phyloP scores from a whole-genome alignment of 257 asterid genomes.

The Solanum pinnatisectum region DNA sequence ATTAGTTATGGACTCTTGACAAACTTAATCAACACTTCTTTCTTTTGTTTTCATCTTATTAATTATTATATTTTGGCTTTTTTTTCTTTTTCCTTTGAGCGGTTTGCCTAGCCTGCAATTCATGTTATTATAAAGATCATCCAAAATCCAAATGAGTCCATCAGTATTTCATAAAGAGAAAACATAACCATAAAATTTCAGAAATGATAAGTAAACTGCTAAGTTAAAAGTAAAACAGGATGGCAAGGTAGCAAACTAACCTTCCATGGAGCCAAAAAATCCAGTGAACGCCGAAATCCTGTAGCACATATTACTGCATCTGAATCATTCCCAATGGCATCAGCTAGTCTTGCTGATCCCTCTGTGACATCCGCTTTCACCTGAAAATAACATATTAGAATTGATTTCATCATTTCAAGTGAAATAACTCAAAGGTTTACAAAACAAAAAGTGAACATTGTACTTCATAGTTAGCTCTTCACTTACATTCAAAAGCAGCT shows the following conservation, averaged over 20 bases:
- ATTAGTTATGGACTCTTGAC: neutral
- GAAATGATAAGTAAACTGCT: neutral
- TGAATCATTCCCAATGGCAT: constrained; percentile 77
- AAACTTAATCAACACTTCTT: neutral
- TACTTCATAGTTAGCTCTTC: neutral
- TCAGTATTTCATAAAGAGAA: neutral
- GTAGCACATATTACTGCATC: constrained; percentile 96
- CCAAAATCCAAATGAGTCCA: neutral
- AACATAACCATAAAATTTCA: neutral
- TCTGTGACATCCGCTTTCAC: constrained; percentile 93
- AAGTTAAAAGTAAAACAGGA: neutral
- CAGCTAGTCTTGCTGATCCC: constrained; percentile 66
- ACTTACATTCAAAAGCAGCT: neutral
- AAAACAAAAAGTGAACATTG: neutral
- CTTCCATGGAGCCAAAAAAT: constrained; percentile 88
- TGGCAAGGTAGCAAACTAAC: constrained; percentile 13
- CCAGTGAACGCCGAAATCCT: constrained; percentile 80
- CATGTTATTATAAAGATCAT: neutral
- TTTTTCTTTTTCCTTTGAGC: neutral
- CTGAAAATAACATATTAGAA: constrained; percentile 19
- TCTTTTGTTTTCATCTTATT: neutral
- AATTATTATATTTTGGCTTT: neutral
- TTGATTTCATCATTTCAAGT: neutral
- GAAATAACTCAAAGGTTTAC: neutral
- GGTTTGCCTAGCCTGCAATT: neutral